A percentile compares a stretch with the other conserved stretches of the same genome.
Conservation (phyloP, 331 rosid species). For the Dryas integrifolia region DNA sequence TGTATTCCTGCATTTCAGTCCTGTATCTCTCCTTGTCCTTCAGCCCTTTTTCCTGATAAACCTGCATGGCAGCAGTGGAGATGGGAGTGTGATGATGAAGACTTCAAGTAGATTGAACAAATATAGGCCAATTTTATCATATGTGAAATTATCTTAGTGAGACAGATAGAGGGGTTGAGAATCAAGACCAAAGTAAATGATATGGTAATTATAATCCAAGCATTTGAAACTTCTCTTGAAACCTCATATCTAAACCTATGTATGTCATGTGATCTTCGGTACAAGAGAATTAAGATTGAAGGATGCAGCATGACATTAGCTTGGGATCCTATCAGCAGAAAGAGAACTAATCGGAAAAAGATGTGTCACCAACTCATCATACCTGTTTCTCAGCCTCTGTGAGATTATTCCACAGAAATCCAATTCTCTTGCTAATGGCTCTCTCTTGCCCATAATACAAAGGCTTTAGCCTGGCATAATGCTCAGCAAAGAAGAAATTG, state of each 20-base stretch:
- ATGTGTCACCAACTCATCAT: neutral
- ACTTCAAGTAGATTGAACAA: neutral
- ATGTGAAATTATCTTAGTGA: neutral
- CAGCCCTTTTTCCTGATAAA: slow-evolving; percentile 66
- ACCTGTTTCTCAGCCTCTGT: slow-evolving; percentile 81
- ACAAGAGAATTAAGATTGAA: neutral
- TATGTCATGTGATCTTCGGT: neutral
- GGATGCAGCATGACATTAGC: neutral
- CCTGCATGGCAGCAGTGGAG: slow-evolving; percentile 38
- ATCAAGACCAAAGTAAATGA: neutral
- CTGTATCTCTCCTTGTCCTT: slow-evolving; percentile 73
- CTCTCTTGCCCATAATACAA: slow-evolving; percentile 60
- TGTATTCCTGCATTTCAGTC: slow-evolving; percentile 61
- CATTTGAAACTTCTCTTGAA: neutral
- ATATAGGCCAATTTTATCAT: neutral
- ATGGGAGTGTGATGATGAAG: neutral
- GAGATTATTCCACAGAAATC: slow-evolving; percentile 67
- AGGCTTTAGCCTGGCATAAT: slow-evolving; percentile 72
- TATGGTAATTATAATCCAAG: neutral
- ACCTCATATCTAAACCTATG: neutral
- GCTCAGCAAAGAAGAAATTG: slow-evolving; percentile 72
- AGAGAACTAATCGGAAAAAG: neutral
- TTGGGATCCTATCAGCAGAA: neutral
- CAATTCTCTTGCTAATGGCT: slow-evolving; percentile 68
- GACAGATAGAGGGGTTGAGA: neutral